Evolutionary conservation across 441 rosid genomes (phyloP).

Genomic region (Brassica hybrid): DNA sequence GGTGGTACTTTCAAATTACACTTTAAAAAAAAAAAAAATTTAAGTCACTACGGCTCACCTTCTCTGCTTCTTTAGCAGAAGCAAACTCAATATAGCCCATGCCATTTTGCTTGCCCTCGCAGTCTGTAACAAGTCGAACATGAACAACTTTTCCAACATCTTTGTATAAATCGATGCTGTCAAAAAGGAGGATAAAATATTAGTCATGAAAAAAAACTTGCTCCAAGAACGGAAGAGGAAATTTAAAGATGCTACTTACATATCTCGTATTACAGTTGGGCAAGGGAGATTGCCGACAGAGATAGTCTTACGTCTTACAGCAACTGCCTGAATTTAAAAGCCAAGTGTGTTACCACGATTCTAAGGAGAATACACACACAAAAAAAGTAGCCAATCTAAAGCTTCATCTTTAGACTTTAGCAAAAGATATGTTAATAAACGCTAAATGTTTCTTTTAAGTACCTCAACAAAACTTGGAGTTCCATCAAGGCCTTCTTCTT

Average conservation of each 20-base stretch:
- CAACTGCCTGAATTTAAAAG: not conserved
- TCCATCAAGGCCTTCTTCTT: not conserved
- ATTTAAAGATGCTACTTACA: not conserved
- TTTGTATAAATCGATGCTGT: not conserved
- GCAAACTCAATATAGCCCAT: not conserved
- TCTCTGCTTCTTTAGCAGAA: conserved; percentile 1
- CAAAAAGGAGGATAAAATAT: conserved; percentile 3
- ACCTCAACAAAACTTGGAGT: conserved; percentile 3
- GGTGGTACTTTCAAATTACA: not conserved
- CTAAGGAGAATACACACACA: not conserved
- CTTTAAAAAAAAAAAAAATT: not conserved
- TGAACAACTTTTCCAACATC: not conserved
- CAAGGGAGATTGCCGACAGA: not conserved
- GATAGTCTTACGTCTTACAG: not conserved
- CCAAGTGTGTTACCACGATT: not conserved
- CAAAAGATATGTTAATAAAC: not conserved
- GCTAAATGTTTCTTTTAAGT: not conserved
- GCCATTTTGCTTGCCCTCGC: not conserved
- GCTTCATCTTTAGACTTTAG: not conserved
- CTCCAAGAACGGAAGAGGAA: not conserved
- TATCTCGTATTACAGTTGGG: not conserved
- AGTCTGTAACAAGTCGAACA: not conserved
- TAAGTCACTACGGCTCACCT: not conserved
- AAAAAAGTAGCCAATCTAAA: not conserved
- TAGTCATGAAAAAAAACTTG: conserved; percentile 1